A percentile compares a stretch with the other conserved stretches of the same genome.
Evolutionary conservation across 306 rosid genomes (phyloP).

Genomic region (Quercus berberidifolia): DNA sequence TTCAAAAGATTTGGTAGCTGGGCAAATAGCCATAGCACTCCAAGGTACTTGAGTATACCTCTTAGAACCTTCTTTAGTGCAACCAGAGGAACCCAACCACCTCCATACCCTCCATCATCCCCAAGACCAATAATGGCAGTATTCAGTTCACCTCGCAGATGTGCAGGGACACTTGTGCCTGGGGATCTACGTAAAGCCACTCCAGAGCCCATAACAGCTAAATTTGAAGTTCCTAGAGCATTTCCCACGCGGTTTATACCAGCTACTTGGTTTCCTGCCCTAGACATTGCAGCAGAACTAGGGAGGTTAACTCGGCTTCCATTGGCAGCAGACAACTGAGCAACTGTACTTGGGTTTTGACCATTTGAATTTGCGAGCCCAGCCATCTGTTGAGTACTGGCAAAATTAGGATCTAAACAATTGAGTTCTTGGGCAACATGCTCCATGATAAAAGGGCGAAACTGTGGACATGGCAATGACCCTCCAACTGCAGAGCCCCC

Average conservation of each 20-base stretch:
- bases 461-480: slow-evolving; percentile 96
- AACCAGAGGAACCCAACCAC: slow-evolving; percentile 99
- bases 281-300: slow-evolving; percentile 68
- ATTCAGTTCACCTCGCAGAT: slow-evolving; percentile 93
- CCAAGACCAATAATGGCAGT: slow-evolving; percentile 99
- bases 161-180: slow-evolving; percentile 94
- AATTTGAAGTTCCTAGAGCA: slow-evolving; percentile 75
- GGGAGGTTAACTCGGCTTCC: slow-evolving; percentile 74
- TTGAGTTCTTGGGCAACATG: slow-evolving; percentile 98
- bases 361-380: slow-evolving; percentile 60
- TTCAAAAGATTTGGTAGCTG: slow-evolving; percentile 92
- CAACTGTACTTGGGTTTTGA: slow-evolving; percentile 61
- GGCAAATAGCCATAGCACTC: slow-evolving; percentile 96
- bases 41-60: slow-evolving; percentile 97
- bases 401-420: slow-evolving; percentile 80
- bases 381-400: slow-evolving; percentile 68
- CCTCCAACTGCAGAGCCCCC: slow-evolving; percentile 88
- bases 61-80: slow-evolving; percentile 97
- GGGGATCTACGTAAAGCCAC: slow-evolving; percentile 75
- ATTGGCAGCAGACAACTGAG: slow-evolving; percentile 64
- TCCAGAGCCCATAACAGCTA: slow-evolving; percentile 64
- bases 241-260: slow-evolving; percentile 76
- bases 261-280: slow-evolving; percentile 75
- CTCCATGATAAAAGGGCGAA: slow-evolving; percentile 98
- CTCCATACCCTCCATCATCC: slow-evolving; percentile 99